Conservation (phyloP, 768 basidiomycete genomes). For the Kockovaella imperatae region DNA sequence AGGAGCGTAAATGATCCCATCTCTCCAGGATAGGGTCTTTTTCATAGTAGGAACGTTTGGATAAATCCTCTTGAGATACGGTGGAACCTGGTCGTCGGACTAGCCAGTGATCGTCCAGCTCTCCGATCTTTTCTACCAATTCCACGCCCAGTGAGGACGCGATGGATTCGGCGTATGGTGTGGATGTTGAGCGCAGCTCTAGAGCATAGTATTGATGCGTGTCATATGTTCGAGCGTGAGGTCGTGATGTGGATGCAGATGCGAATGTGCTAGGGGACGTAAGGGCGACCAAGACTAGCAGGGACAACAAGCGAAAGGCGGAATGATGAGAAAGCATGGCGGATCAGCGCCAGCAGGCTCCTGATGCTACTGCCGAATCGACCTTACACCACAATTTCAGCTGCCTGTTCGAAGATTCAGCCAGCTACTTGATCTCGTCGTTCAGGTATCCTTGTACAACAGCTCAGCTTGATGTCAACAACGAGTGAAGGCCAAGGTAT, state of each 20-base stretch:
- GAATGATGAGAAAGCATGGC: too few relatives aligned
- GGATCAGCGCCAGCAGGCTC: too few relatives aligned
- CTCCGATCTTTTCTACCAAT: slow-evolving; percentile 78
- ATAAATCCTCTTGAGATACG: background rate
- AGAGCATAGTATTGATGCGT: slow-evolving; percentile 65
- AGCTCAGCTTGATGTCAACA: too few relatives aligned
- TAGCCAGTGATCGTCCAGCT: slow-evolving; percentile 74
- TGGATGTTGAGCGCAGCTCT: slow-evolving; percentile 48
- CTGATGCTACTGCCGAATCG: too few relatives aligned
- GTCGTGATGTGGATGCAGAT: slow-evolving; percentile 16
- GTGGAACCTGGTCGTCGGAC: slow-evolving; percentile 50
- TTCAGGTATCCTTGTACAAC: too few relatives aligned
- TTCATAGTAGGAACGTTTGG: slow-evolving; percentile 1
- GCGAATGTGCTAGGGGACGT: background rate
- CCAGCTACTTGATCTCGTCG: too few relatives aligned
- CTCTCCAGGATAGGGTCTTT: slow-evolving; percentile 21
- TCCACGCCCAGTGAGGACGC: slow-evolving; percentile 63
- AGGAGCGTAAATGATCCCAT: slow-evolving; percentile 15
- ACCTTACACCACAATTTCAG: too few relatives aligned
- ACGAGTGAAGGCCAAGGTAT: too few relatives aligned
- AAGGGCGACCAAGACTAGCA: slow-evolving; percentile 9
- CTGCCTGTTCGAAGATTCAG: too few relatives aligned
- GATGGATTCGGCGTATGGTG: slow-evolving; percentile 56
- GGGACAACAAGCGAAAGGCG: slow-evolving; percentile 6
- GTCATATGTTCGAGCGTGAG: slow-evolving; percentile 42